Conservation (phyloP, 495 filamentous ascomycete genomes). For the Annulohypoxylon moriforme region DNA sequence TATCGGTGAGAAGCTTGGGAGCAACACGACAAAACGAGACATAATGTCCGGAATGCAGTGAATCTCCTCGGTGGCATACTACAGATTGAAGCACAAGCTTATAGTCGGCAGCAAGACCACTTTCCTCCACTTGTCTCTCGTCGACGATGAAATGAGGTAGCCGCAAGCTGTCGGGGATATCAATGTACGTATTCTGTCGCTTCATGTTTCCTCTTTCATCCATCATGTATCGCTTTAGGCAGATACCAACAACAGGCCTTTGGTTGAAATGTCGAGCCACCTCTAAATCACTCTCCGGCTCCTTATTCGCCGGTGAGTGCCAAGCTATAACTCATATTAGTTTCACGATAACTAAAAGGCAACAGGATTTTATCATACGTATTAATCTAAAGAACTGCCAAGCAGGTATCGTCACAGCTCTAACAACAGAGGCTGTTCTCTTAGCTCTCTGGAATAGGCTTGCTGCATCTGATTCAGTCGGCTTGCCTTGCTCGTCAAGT, state of each 20-base stretch:
- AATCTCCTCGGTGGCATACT: slow-evolving; percentile 89
- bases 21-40: slow-evolving; percentile 80
- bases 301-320: slow-evolving; percentile 64
- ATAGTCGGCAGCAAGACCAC: slow-evolving; percentile 68
- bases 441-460: slow-evolving; percentile 53
- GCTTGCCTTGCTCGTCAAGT: slow-evolving; percentile 51
- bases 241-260: slow-evolving; percentile 88
- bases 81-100: slow-evolving; percentile 90
- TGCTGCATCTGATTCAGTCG: slow-evolving; percentile 51
- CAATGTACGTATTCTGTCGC: slow-evolving; percentile 81
- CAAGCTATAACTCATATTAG: slow-evolving; percentile 78
- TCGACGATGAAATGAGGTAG: slow-evolving; percentile 93
- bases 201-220: slow-evolving; percentile 72
- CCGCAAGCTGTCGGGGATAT: slow-evolving; percentile 90
- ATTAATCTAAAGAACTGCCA: slow-evolving; percentile 98
- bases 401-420: slow-evolving; percentile 93
- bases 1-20: slow-evolving; percentile 64
- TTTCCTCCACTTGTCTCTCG: slow-evolving; percentile 67
- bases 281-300: slow-evolving; percentile 59
- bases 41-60: slow-evolving; percentile 93
- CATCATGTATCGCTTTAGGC: slow-evolving; percentile 89
- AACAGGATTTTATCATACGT: slow-evolving; percentile 63
- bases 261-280: slow-evolving; percentile 62
- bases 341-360: neutral
- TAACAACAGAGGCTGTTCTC: slow-evolving; percentile 67